Evolutionary conservation across 192 early-diverging fungal genomes (phyloP), one percentile per base, ranked within the genome.

Genomic region (Coemansia sp.): DNA sequence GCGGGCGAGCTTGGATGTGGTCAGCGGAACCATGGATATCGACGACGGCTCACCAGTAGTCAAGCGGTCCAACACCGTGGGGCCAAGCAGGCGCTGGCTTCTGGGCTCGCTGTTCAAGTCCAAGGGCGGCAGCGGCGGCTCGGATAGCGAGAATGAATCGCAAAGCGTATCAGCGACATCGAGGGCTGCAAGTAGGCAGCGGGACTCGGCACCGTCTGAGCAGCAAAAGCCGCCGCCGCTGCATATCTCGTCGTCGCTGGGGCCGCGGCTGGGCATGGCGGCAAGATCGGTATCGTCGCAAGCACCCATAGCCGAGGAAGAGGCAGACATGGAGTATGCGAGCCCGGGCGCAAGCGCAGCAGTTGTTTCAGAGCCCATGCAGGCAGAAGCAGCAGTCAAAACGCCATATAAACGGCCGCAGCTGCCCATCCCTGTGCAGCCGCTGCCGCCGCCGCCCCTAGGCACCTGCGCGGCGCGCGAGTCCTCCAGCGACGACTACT

Each of bases 11-110:
- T 62, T 76, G 11, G 73, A 76, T 16, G 49, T 69, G n/a, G 36
- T 47, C 23, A 58, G 69, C 57, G 53, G 46, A 16, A 47, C 56
- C 28, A 40, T 31, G 42, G 15, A 20, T 3, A 40, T 7, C 40
- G 51, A 17, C 21, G 40, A 21, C 15, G 62, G 53, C 16, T 41
- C 52, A 34, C 46, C 73, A 10, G 51, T 43, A 11, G 40, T 76
- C 16, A 69, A 69, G 58, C 62, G 73, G 4, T 69, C 73, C n/a
- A 76, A 76, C 47, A 69, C 73, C 0, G 65, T 76, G n/a, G 73
- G 73, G 3, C 53, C 58, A 8, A 59, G 58, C 2, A 32, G 65
- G 10, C 66, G 73, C 14, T 66, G 73, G 11, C 45, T 69, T 31
- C 32, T 69, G 30, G 54, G 44, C 12, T 61, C 73, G 21, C 57